Conservation (phyloP, 805 yeast genomes). For the Candida yuanshanica region DNA sequence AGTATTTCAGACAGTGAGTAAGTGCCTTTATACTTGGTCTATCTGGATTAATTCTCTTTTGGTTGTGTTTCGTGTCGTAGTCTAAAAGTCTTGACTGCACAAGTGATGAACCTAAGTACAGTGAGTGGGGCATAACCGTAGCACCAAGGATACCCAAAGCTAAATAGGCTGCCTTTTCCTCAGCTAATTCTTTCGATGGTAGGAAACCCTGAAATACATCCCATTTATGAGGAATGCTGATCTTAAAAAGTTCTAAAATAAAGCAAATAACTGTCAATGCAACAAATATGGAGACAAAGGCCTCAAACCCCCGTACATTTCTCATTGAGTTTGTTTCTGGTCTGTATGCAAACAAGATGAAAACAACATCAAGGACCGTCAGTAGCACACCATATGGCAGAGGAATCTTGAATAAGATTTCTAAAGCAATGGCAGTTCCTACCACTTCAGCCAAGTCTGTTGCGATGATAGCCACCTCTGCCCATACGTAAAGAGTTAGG, state of each 20-base stretch:
- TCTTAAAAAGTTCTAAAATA: constrained; percentile 57
- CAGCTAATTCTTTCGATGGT: constrained; percentile 56
- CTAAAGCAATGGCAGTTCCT: constrained; percentile 84
- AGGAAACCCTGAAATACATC: constrained; percentile 61
- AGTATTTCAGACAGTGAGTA: constrained; percentile 68
- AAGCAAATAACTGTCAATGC: constrained; percentile 73
- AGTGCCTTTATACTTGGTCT: constrained; percentile 80
- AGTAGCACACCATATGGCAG: constrained; percentile 67
- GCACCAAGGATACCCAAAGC: constrained; percentile 88
- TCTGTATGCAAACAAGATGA: constrained; percentile 71
- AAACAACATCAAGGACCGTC: constrained; percentile 76
- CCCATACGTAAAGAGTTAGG: constrained; percentile 55
- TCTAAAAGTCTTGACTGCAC: constrained; percentile 82
- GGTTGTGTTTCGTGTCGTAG: constrained; percentile 56
- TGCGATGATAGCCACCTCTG: constrained; percentile 85
- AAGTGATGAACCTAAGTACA: constrained; percentile 79
- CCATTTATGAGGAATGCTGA: constrained; percentile 45
- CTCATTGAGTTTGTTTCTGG: constrained; percentile 71
- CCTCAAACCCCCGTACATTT: constrained; percentile 71
- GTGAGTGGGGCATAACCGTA: constrained; percentile 91
- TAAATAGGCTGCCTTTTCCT: constrained; percentile 66
- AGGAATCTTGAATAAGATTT: constrained; percentile 72
- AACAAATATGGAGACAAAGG: constrained; percentile 67
- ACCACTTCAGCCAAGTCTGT: constrained; percentile 94
- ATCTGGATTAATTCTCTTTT: constrained; percentile 35